Evolutionary conservation across 805 yeast genomes (phyloP).

Genomic region (Kluyveromyces wickerhamii): DNA sequence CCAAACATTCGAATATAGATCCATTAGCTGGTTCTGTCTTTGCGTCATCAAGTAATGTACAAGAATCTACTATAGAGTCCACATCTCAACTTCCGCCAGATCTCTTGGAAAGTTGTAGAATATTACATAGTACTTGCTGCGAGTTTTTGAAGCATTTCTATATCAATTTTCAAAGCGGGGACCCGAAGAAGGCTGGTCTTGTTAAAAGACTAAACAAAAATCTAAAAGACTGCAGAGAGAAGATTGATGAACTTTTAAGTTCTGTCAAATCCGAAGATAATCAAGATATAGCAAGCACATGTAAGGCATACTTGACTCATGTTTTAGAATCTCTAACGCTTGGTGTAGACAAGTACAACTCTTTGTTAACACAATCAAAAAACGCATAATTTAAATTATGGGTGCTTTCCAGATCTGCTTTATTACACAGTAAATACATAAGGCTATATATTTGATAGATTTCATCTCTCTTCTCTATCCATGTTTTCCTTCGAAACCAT

Average conservation of each 20-base stretch:
- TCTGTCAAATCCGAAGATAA: conserved; percentile 28
- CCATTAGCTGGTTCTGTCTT: conserved; percentile 20
- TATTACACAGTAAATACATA: neutral
- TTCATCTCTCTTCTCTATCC: conserved; percentile 37
- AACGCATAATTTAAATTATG: too few species aligned
- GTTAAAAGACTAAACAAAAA: conserved; percentile 42
- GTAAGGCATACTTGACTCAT: conserved; percentile 36
- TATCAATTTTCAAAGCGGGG: conserved; percentile 48
- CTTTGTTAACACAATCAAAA: neutral
- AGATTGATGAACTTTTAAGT: conserved; percentile 25
- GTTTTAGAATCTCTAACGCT: conserved; percentile 35
- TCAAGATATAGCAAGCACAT: conserved; percentile 21
- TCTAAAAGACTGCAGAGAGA: conserved; percentile 40
- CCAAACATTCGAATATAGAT: conserved; percentile 29
- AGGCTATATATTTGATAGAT: neutral
- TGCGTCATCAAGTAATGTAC: conserved; percentile 13
- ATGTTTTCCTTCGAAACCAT: conserved; percentile 37
- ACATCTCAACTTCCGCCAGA: conserved; percentile 29
- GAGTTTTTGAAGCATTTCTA: conserved; percentile 75
- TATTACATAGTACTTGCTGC: conserved; percentile 63
- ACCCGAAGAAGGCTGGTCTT: conserved; percentile 35
- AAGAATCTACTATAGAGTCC: conserved; percentile 25
- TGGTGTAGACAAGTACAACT: conserved; percentile 43
- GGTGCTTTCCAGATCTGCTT: too few species aligned
- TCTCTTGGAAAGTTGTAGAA: conserved; percentile 42